Conservation (phyloP, 2,329 filamentous ascomycete species). For the Penicillium crustosum region DNA sequence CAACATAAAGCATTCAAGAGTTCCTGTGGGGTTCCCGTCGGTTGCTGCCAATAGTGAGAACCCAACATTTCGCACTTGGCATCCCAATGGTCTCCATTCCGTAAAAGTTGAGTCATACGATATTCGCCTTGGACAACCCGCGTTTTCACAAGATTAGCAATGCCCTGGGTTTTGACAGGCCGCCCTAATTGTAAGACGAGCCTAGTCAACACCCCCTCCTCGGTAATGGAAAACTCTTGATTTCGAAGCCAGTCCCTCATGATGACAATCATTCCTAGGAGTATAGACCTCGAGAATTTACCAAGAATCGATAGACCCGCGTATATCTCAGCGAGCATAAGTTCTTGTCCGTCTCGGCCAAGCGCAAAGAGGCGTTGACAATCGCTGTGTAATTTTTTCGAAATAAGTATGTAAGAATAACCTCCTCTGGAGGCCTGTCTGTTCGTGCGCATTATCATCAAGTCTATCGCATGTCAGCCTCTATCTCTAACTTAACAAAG, state of each 20-base stretch:
- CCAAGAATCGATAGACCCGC: not conserved
- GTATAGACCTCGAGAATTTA: not conserved
- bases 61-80: not conserved
- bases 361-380: not conserved
- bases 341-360: not conserved
- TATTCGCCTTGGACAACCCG: not conserved
- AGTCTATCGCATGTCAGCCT: no score
- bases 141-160: not conserved
- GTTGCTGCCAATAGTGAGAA: not conserved
- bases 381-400: not conserved
- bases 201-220: not conserved
- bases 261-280: not conserved
- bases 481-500: no score
- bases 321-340: not conserved
- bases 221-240: not conserved
- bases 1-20: not conserved
- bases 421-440: no score
- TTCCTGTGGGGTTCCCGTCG: not conserved
- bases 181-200: not conserved
- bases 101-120: not conserved
- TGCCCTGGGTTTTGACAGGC: not conserved
- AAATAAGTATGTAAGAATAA: no score
- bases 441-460: no score
- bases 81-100: not conserved
- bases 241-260: not conserved